Conservation (phyloP, 257 asterid genomes). For the Solanum chiquidenum region DNA sequence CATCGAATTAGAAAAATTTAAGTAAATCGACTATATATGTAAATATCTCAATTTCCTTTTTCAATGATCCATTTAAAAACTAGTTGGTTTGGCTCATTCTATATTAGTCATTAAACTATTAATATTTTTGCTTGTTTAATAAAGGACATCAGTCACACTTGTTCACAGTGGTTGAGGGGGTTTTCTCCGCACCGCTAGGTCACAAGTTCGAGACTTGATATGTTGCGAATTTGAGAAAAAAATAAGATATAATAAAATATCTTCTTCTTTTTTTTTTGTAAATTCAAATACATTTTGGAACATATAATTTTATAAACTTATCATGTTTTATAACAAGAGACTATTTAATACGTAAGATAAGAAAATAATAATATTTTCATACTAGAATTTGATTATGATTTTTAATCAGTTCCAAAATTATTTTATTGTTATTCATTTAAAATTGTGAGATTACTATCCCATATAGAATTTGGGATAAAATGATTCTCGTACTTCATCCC, state of each 20-base stretch:
- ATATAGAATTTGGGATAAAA: too few relatives aligned
- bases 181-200: background rate
- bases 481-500: too few relatives aligned
- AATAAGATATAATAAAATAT: conserved; percentile 1
- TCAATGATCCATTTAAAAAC: background rate
- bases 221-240: background rate
- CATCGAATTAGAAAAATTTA: too few relatives aligned
- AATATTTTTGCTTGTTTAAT: background rate
- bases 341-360: too few relatives aligned
- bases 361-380: too few relatives aligned
- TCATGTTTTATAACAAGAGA: background rate
- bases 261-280: background rate
- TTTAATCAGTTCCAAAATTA: too few relatives aligned
- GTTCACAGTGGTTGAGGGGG: background rate
- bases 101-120: background rate
- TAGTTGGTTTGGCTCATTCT: background rate
- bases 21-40: background rate
- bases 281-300: background rate
- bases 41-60: background rate
- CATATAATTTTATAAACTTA: background rate
- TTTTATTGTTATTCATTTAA: too few relatives aligned
- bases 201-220: background rate
- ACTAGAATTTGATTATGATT: too few relatives aligned
- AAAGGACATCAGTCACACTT: background rate
- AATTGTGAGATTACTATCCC: too few relatives aligned